Evolutionary conservation across 1,284 basidiomycete species (phyloP).

Genomic region (Moesziomyces globuligerus): DNA sequence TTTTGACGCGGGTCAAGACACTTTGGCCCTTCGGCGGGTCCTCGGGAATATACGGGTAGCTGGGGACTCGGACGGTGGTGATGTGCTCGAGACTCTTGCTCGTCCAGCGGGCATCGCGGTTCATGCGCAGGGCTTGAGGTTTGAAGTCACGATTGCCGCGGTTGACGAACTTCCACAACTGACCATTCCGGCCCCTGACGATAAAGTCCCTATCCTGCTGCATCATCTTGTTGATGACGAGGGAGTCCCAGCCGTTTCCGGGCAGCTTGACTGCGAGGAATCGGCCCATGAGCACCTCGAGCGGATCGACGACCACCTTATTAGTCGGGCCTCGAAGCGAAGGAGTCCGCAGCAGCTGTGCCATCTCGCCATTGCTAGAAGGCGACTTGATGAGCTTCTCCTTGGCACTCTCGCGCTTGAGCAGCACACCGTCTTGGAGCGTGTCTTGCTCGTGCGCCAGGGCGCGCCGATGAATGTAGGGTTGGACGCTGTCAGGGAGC

Average conservation of each 20-base stretch:
- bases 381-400: too few relatives aligned
- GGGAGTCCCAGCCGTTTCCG: neutral
- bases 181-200: neutral
- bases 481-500: too few relatives aligned
- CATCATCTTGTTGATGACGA: neutral
- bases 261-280: neutral
- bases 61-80: too few relatives aligned
- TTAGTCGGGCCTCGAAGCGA: neutral
- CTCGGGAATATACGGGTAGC: too few relatives aligned
- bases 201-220: neutral
- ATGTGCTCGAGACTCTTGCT: too few relatives aligned
- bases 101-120: neutral
- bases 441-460: too few relatives aligned
- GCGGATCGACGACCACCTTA: neutral
- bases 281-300: neutral
- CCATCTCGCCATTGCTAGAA: neutral
- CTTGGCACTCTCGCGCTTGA: neutral
- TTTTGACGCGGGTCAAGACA: too few relatives aligned
- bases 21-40: too few relatives aligned
- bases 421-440: neutral
- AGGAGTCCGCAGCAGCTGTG: neutral
- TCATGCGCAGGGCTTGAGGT: too few relatives aligned
- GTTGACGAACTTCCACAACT: neutral
- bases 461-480: too few relatives aligned
- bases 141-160: neutral